Percentiles rank a stretch among this genome's conserved stretches.
Evolutionary conservation across 352 stramenopile genomes (phyloP).

Genomic region (Phytophthora crassamura): DNA sequence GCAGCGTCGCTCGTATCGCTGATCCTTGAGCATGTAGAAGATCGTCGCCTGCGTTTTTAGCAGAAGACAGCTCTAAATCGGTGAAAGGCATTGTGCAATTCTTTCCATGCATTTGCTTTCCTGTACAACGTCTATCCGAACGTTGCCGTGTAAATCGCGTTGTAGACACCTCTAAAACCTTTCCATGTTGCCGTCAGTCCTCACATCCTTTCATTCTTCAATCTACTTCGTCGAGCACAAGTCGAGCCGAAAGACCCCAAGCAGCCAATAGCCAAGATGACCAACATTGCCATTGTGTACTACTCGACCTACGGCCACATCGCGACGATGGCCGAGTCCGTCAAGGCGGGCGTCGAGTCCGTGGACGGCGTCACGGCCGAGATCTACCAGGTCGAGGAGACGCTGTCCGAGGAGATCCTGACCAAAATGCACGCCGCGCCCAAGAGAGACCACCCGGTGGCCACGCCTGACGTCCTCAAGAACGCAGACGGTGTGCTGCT

Average conservation of each 20-base stretch:
- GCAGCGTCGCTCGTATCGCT: conserved; percentile 81
- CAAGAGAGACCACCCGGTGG: conserved; percentile 77
- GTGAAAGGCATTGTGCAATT: conserved; percentile 23
- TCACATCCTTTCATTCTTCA: conserved; percentile 29
- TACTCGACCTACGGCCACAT: conserved; percentile 91
- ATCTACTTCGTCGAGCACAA: conserved; percentile 33
- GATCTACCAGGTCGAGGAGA: conserved; percentile 85
- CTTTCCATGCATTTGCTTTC: conserved; percentile 10
- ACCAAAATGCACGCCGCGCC: conserved; percentile 83
- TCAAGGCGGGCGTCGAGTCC: conserved; percentile 81
- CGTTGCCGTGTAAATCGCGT: conserved; percentile 1
- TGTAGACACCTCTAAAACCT: neutral
- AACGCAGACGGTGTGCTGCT: conserved; percentile 89
- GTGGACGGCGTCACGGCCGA: conserved; percentile 62
- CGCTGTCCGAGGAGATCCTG: conserved; percentile 80
- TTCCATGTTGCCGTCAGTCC: conserved; percentile 16
- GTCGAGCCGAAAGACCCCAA: neutral
- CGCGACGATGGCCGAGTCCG: conserved; percentile 68
- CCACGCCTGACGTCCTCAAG: conserved; percentile 64
- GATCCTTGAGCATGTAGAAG: neutral
- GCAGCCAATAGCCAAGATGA: conserved; percentile 31
- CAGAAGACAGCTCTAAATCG: neutral
- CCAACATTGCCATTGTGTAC: conserved; percentile 86
- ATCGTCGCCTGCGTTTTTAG: conserved; percentile 15
- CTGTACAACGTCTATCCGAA: neutral